These are phyloP conservation scores for Phoenix dactylifera DNA, from an alignment of 176 grass and related monocot species.

Conservation along the genomic window DNA sequence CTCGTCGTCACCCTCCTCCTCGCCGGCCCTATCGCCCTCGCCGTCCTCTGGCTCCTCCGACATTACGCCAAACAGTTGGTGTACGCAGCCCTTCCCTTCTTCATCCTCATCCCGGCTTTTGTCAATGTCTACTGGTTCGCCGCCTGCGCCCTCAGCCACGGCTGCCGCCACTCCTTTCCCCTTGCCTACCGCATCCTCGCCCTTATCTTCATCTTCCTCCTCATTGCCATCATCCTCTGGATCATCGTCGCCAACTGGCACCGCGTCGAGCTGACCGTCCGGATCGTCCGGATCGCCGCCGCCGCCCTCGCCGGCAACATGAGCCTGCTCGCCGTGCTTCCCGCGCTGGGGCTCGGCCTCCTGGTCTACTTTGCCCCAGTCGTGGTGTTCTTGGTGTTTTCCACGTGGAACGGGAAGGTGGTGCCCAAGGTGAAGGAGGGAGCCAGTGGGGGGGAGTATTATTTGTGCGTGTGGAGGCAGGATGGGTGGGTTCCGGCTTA, in stretches of 20 bases:
- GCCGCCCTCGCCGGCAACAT: conserved; percentile 26
- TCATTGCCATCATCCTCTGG: conserved; percentile 30
- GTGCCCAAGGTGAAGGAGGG: conserved; percentile 17
- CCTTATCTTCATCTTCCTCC: conserved; percentile 34
- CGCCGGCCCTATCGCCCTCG: conserved; percentile 17
- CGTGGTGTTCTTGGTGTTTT: conserved; percentile 35
- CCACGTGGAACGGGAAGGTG: conserved; percentile 39
- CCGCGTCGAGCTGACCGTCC: conserved; percentile 30
- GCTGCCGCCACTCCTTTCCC: conserved; percentile 21
- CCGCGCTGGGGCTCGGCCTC: conserved; percentile 14
- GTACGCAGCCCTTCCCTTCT: conserved; percentile 35
- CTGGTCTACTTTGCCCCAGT: conserved; percentile 28
- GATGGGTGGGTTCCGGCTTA: conserved; percentile 36
- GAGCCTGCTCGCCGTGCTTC: conserved; percentile 24
- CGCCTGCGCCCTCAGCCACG: conserved; percentile 12
- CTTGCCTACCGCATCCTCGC: conserved; percentile 31
- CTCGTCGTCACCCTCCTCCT: conserved; percentile 30
- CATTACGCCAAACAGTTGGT: conserved; percentile 32
- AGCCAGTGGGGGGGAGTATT: conserved; percentile 11
- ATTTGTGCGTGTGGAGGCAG: conserved; percentile 38
- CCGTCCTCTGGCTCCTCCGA: conserved; percentile 26
- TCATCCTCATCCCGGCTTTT: conserved; percentile 34
- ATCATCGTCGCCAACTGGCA: conserved; percentile 39
- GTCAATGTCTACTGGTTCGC: conserved; percentile 43
- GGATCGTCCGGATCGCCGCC: conserved; percentile 30